phyloP scores from a whole-genome alignment of 176 grass and related monocot species.

The Ananas comosus region DNA sequence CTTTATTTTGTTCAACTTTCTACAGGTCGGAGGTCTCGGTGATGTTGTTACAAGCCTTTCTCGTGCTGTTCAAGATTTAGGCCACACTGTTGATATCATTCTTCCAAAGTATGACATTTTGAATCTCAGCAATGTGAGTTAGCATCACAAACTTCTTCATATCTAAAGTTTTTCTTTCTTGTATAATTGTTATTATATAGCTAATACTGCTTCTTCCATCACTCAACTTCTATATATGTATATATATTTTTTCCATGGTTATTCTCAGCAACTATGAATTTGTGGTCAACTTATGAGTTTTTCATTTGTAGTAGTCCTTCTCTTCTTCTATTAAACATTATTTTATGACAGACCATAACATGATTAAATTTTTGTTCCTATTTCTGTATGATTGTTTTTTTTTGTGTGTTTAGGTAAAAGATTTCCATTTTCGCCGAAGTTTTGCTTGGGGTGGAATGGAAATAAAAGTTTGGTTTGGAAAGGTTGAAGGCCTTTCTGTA shows the following conservation, averaged over 20 bases:
- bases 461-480: slow-evolving; percentile 94
- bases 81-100: slow-evolving; percentile 89
- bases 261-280: too few relatives aligned
- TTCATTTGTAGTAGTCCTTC: too few relatives aligned
- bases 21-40: slow-evolving; percentile 85
- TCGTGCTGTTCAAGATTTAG: slow-evolving; percentile 92
- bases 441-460: slow-evolving; percentile 61
- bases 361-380: not conserved
- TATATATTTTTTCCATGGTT: not conserved
- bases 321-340: not conserved
- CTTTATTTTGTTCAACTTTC: slow-evolving; percentile 5
- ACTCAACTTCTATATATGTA: not conserved
- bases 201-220: not conserved
- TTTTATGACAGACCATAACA: not conserved
- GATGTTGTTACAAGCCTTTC: slow-evolving; percentile 99
- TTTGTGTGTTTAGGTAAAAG: slow-evolving; percentile 51
- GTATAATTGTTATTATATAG: not conserved
- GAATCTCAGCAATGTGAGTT: slow-evolving; percentile 86
- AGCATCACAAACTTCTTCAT: slow-evolving; percentile 14
- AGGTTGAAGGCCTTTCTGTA: slow-evolving; percentile 77
- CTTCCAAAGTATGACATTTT: slow-evolving; percentile 95
- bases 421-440: slow-evolving; percentile 58
- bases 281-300: too few relatives aligned
- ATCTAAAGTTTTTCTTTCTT: not conserved
- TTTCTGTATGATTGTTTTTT: not conserved